phyloP scores from a whole-genome alignment of 495 filamentous ascomycete species.

The Hypoxylon subgilvum region DNA sequence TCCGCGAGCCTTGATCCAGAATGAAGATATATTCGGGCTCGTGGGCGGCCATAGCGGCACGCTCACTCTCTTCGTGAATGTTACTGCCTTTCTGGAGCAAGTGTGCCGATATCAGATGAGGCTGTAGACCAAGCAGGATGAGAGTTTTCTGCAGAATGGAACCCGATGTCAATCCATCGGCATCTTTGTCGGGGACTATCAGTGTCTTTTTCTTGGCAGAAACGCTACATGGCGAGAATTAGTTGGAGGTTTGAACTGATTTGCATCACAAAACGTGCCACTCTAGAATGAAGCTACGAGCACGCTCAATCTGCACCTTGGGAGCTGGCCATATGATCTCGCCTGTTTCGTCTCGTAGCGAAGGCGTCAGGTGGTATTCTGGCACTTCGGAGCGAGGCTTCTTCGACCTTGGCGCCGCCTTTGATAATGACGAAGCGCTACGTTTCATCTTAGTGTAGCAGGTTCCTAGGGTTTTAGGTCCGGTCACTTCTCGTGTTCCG shows the following conservation, averaged over 20 bases:
- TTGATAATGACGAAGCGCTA: conserved; percentile 29
- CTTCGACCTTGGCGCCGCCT: conserved; percentile 30
- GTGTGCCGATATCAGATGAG: conserved; percentile 55
- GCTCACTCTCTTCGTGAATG: conserved; percentile 56
- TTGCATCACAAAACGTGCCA: conserved; percentile 51
- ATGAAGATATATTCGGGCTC: conserved; percentile 61
- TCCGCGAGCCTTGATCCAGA: conserved; percentile 63
- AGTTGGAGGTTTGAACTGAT: not conserved
- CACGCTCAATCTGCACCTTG: conserved; percentile 51
- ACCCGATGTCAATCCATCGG: conserved; percentile 65
- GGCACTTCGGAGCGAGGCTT: conserved; percentile 33
- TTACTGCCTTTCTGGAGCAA: conserved; percentile 58
- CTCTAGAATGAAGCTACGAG: conserved; percentile 53
- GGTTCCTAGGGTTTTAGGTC: not conserved
- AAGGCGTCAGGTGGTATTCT: conserved; percentile 48
- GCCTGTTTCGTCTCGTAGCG: conserved; percentile 48
- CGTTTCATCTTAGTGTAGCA: conserved; percentile 34
- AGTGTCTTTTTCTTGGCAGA: conserved; percentile 45
- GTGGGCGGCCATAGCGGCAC: conserved; percentile 50
- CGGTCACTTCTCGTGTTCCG: not conserved
- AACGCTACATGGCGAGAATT: conserved; percentile 17
- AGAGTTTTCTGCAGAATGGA: conserved; percentile 63
- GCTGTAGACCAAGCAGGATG: conserved; percentile 54
- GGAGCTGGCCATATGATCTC: conserved; percentile 62
- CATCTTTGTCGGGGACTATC: conserved; percentile 67